Percentiles rank a stretch among this genome's conserved stretches.
Evolutionary conservation across 2,329 filamentous ascomycete genomes (phyloP).

Genomic region (Phialophora macrospora): DNA sequence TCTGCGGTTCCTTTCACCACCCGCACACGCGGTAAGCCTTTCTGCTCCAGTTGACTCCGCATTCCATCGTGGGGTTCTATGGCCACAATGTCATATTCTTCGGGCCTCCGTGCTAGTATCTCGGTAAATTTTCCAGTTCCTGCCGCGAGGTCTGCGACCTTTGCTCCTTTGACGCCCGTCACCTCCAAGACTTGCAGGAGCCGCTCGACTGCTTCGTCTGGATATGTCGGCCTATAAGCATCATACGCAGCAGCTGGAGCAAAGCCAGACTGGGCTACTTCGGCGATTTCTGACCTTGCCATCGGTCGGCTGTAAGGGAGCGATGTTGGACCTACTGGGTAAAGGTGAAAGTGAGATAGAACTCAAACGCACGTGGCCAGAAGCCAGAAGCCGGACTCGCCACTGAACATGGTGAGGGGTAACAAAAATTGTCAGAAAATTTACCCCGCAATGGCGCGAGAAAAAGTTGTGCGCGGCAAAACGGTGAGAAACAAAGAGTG

Average conservation of each 20-base stretch:
- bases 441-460: constrained; percentile 20
- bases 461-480: constrained; percentile 12
- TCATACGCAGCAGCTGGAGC: constrained; percentile 69
- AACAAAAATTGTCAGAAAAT: constrained; percentile 1
- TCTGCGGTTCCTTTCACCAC: constrained; percentile 64
- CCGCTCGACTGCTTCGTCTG: constrained; percentile 60
- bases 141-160: constrained; percentile 62
- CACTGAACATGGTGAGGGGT: constrained; percentile 10
- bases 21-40: constrained; percentile 61
- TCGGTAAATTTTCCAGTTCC: constrained; percentile 75
- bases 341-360: constrained; percentile 1
- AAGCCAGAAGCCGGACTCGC: background rate
- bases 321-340: background rate
- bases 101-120: constrained; percentile 61
- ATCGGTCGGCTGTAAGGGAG: constrained; percentile 1
- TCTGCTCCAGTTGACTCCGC: constrained; percentile 64
- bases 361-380: constrained; percentile 4
- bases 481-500: background rate
- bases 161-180: constrained; percentile 52
- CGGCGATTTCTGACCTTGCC: constrained; percentile 19
- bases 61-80: constrained; percentile 71
- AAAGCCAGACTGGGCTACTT: constrained; percentile 60
- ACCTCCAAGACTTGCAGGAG: constrained; percentile 64
- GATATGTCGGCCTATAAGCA: constrained; percentile 70
- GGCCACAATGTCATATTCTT: constrained; percentile 65